phyloP scores from a whole-genome alignment of 2,329 filamentous ascomycete genomes.

The Talaromyces sp. region DNA sequence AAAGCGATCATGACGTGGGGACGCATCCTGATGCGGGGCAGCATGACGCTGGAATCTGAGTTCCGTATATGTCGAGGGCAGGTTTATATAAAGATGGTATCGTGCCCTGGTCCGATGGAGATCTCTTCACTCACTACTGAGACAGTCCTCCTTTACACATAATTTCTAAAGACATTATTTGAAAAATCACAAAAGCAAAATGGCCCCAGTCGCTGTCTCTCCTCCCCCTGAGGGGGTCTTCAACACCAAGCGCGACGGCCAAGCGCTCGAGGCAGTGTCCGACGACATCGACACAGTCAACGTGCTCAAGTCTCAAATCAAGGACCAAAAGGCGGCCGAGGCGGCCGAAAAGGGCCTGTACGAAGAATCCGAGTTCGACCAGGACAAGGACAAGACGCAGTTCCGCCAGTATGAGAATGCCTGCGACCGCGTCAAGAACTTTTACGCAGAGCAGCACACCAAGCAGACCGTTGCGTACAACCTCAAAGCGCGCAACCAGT shows the following conservation, averaged over 20 bases:
- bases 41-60: slow-evolving; percentile 6
- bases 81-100: slow-evolving; percentile 3
- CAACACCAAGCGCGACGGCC: slow-evolving; percentile 45
- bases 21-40: neutral
- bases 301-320: slow-evolving; percentile 52
- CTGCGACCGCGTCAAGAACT: slow-evolving; percentile 77
- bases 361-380: slow-evolving; percentile 62
- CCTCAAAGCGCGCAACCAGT: slow-evolving; percentile 68
- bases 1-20: neutral
- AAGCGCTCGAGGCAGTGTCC: slow-evolving; percentile 54
- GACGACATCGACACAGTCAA: slow-evolving; percentile 59
- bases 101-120: neutral
- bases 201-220: slow-evolving; percentile 21
- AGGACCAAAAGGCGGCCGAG: slow-evolving; percentile 38
- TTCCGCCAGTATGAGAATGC: slow-evolving; percentile 81
- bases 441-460: slow-evolving; percentile 69
- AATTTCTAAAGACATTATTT: too few species aligned
- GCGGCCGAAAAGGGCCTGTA: slow-evolving; percentile 33
- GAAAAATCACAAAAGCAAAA: neutral
- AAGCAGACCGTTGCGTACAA: slow-evolving; percentile 65
- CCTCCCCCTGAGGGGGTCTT: slow-evolving; percentile 15
- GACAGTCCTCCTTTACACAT: neutral
- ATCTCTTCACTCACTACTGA: neutral
- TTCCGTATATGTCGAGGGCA: slow-evolving; percentile 1
- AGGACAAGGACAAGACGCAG: slow-evolving; percentile 69